Conservation (phyloP, 768 basidiomycete genomes). For the Kwoniella botswanensis region DNA sequence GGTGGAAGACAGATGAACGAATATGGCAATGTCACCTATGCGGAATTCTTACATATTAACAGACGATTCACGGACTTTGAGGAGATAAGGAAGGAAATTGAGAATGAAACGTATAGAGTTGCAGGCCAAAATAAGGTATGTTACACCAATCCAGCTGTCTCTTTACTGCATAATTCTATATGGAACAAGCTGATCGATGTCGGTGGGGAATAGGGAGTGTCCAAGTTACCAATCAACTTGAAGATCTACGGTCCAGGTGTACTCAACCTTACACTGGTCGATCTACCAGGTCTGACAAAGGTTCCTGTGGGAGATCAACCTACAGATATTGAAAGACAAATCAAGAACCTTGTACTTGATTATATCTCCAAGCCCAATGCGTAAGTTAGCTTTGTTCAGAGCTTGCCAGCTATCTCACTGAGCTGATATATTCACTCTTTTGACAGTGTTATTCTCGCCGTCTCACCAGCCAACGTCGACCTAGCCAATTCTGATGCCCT, state of each 20-base stretch:
- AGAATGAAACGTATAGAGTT: conserved; percentile 94
- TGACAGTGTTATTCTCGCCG: conserved; percentile 87
- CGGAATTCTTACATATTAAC: conserved; percentile 95
- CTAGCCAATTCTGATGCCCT: conserved; percentile 98
- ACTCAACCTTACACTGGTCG: conserved; percentile 91
- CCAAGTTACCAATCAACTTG: conserved; percentile 91
- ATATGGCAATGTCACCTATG: conserved; percentile 72
- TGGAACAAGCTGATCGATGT: conserved; percentile 4
- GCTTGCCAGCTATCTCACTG: background rate
- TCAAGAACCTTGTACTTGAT: conserved; percentile 89
- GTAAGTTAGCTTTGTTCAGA: conserved; percentile 61
- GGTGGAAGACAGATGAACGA: conserved; percentile 43
- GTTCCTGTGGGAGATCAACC: conserved; percentile 77
- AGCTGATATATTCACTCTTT: background rate
- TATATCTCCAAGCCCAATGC: conserved; percentile 97
- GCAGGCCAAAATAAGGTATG: conserved; percentile 90
- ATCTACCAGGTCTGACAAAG: conserved; percentile 96
- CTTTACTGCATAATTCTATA: background rate
- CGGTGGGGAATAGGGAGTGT: conserved; percentile 69
- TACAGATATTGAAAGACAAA: conserved; percentile 96
- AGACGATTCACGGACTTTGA: conserved; percentile 94
- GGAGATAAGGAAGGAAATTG: conserved; percentile 94
- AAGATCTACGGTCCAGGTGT: conserved; percentile 96
- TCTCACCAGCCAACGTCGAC: conserved; percentile 97
- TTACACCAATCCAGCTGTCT: background rate